A percentile compares a stretch with the other conserved stretches of the same genome.
phyloP scores from a whole-genome alignment of 805 yeast species.

The Saccharomycopsis guyanensis region DNA sequence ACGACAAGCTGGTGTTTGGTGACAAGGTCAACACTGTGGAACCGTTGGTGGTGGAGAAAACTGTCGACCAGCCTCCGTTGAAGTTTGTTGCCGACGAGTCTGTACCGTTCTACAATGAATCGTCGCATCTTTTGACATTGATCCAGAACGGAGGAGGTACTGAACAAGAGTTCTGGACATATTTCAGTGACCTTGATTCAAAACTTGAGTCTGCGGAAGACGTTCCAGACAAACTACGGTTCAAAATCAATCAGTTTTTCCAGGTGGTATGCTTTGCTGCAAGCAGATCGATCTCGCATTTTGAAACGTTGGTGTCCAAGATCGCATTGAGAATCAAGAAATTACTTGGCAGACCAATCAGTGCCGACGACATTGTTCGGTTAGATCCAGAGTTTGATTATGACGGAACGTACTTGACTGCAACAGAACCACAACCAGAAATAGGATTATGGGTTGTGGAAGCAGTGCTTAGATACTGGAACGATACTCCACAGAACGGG shows the following conservation, averaged over 20 bases:
- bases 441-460: conserved; percentile 38
- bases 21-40: conserved; percentile 3
- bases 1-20: conserved; percentile 32
- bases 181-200: conserved; percentile 28
- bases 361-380: conserved; percentile 9
- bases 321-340: conserved; percentile 23
- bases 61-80: conserved; percentile 27
- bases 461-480: conserved; percentile 59
- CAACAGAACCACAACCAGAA: conserved; percentile 25
- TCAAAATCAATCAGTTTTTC: conserved; percentile 53
- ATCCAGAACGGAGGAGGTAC: conserved; percentile 20
- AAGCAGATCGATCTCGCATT: conserved; percentile 77
- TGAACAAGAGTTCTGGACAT: conserved; percentile 28
- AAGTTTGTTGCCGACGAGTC: conserved; percentile 21
- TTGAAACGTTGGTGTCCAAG: conserved; percentile 45
- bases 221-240: conserved; percentile 30
- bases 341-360: conserved; percentile 24
- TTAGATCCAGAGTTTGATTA: conserved; percentile 28
- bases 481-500: conserved; percentile 56
- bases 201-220: conserved; percentile 10
- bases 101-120: conserved; percentile 31
- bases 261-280: conserved; percentile 78
- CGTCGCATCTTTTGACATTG: conserved; percentile 27
- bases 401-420: conserved; percentile 13
- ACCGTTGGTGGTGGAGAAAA: conserved; percentile 11